Evolutionary conservation across 1,139 yeast species (phyloP).

Genomic region (Lipomyces yarrowii): DNA sequence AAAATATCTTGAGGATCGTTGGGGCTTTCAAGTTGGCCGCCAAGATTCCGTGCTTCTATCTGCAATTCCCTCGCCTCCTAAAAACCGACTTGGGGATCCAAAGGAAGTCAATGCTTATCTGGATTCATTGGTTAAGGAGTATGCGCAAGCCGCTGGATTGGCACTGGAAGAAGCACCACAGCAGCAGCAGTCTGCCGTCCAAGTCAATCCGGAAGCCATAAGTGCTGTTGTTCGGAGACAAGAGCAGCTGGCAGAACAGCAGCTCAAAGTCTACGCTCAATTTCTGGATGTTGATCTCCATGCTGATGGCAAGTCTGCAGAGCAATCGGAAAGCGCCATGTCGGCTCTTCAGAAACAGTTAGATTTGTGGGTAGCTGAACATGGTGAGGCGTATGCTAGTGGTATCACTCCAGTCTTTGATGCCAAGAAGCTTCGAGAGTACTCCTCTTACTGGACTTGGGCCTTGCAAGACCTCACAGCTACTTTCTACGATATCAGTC

Average conservation of each 20-base stretch:
- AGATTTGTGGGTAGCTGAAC: constrained; percentile 91
- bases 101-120: constrained; percentile 87
- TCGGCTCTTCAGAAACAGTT: constrained; percentile 82
- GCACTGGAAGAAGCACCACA: constrained; percentile 60
- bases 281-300: constrained; percentile 91
- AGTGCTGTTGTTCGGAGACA: constrained; percentile 92
- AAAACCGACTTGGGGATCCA: constrained; percentile 81
- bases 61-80: constrained; percentile 88
- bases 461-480: constrained; percentile 95
- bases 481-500: constrained; percentile 92
- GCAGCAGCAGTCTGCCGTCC: constrained; percentile 78
- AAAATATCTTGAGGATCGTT: constrained; percentile 84
- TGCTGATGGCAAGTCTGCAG: constrained; percentile 82
- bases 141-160: constrained; percentile 81
- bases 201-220: constrained; percentile 92
- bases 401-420: constrained; percentile 93
- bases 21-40: constrained; percentile 91
- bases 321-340: constrained; percentile 87
- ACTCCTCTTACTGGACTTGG: constrained; percentile 99
- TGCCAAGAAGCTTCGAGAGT: constrained; percentile 88
- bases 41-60: constrained; percentile 85
- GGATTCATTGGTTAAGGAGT: constrained; percentile 78
- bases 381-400: constrained; percentile 90
- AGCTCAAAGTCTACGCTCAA: constrained; percentile 90
- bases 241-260: constrained; percentile 88